phyloP scores from a whole-genome alignment of 495 filamentous ascomycete genomes.

The Clavariopsis aquatica region DNA sequence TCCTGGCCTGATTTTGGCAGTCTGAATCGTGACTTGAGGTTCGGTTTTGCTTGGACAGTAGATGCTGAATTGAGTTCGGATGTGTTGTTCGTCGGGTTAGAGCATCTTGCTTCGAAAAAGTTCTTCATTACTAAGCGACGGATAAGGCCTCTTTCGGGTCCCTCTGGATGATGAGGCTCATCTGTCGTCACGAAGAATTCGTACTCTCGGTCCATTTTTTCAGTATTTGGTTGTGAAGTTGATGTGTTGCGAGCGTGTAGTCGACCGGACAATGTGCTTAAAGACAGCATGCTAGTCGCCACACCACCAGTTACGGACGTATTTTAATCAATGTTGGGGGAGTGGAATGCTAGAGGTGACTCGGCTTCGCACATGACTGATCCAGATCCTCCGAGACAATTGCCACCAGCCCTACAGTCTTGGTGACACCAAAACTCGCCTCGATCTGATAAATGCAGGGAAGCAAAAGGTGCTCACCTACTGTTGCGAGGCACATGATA shows the following conservation, averaged over 20 bases:
- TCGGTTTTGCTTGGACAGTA: constrained; percentile 23
- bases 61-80: constrained; percentile 20
- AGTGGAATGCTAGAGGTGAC: neutral
- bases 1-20: constrained; percentile 19
- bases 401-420: neutral
- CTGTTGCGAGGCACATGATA: neutral
- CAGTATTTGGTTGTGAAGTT: neutral
- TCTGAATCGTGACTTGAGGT: constrained; percentile 30
- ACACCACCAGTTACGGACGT: neutral
- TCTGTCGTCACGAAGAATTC: constrained; percentile 36
- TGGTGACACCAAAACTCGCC: neutral
- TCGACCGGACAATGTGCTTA: neutral
- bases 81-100: constrained; percentile 6
- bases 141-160: constrained; percentile 21
- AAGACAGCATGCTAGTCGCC: neutral
- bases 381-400: neutral
- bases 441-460: neutral
- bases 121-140: constrained; percentile 36
- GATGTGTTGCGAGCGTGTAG: neutral
- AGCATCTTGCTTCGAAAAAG: constrained; percentile 29
- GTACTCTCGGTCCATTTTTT: constrained; percentile 25
- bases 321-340: neutral
- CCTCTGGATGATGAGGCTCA: constrained; percentile 27
- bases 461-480: neutral
- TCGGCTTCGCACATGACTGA: neutral